These are phyloP conservation scores for Sphagnum tenellum DNA, from an alignment of 225 moss, liverwort and hornwort species.

Conservation along the genomic window DNA sequence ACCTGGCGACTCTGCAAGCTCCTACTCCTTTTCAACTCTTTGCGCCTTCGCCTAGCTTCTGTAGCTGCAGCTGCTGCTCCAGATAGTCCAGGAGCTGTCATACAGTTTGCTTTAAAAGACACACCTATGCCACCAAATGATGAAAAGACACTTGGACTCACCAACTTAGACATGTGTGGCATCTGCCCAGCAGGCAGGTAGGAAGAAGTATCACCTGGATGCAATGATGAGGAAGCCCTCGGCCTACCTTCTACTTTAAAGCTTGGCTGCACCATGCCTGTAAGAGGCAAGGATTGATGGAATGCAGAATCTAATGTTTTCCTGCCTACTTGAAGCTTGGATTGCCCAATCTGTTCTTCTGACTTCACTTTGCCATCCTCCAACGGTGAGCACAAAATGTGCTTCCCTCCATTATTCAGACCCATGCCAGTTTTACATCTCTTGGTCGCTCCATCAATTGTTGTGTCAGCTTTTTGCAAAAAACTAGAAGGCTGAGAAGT, in stretches of 20 bases:
- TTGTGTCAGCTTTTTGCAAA: no score
- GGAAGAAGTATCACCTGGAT: conserved; percentile 12
- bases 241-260: conserved; percentile 6
- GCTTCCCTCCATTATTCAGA: no score
- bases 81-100: conserved; percentile 17
- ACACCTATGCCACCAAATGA: conserved; percentile 36
- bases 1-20: conserved; percentile 41
- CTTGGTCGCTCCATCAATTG: no score
- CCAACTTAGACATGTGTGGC: conserved; percentile 17
- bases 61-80: conserved; percentile 43
- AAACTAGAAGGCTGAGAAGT: no score
- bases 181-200: conserved; percentile 5
- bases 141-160: conserved; percentile 20
- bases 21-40: conserved; percentile 45
- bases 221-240: conserved; percentile 16
- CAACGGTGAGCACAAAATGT: no score
- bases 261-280: no score
- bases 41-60: conserved; percentile 43
- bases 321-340: no score
- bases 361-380: no score
- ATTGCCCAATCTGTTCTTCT: no score
- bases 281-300: no score
- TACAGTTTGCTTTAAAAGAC: conserved; percentile 14
- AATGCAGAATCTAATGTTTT: no score
- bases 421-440: no score